Evolutionary conservation across 441 rosid genomes (phyloP).

Genomic region (Euphorbia corollata): DNA sequence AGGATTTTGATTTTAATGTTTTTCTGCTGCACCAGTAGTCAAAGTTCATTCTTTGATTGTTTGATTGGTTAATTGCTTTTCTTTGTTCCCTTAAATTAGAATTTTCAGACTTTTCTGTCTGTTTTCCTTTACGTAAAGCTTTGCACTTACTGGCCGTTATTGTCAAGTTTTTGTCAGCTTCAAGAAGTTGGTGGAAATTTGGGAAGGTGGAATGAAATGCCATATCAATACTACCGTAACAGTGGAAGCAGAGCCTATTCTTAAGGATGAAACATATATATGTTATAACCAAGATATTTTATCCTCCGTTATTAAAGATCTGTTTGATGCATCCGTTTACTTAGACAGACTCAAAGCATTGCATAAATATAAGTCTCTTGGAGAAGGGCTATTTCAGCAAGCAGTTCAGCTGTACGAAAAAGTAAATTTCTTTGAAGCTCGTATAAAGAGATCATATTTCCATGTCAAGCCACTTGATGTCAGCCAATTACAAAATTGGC

Average conservation of each 20-base stretch:
- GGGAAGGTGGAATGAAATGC: conserved; percentile 50
- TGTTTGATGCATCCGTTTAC: conserved; percentile 55
- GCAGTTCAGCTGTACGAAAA: conserved; percentile 45
- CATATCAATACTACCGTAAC: conserved; percentile 26
- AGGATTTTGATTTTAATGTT: not conserved
- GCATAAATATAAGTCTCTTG: conserved; percentile 48
- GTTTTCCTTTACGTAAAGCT: conserved; percentile 4
- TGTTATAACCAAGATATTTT: conserved; percentile 41
- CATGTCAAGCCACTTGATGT: conserved; percentile 61
- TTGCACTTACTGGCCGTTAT: conserved; percentile 4
- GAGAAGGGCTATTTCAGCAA: conserved; percentile 49
- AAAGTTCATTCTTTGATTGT: not conserved
- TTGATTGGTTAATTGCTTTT: not conserved
- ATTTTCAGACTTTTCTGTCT: conserved; percentile 12
- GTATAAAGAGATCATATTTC: conserved; percentile 65
- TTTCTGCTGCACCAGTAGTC: not conserved
- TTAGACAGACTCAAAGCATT: conserved; percentile 43
- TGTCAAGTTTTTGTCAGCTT: conserved; percentile 45
- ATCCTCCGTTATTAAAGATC: conserved; percentile 40
- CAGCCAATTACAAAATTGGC: conserved; percentile 58
- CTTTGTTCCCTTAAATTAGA: conserved; percentile 1
- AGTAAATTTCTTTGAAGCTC: conserved; percentile 52
- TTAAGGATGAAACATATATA: conserved; percentile 35
- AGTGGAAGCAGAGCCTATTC: conserved; percentile 29
- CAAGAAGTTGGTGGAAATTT: conserved; percentile 54